Conservation (phyloP, 345 rosid species). For the Eucalyptus virginea region DNA sequence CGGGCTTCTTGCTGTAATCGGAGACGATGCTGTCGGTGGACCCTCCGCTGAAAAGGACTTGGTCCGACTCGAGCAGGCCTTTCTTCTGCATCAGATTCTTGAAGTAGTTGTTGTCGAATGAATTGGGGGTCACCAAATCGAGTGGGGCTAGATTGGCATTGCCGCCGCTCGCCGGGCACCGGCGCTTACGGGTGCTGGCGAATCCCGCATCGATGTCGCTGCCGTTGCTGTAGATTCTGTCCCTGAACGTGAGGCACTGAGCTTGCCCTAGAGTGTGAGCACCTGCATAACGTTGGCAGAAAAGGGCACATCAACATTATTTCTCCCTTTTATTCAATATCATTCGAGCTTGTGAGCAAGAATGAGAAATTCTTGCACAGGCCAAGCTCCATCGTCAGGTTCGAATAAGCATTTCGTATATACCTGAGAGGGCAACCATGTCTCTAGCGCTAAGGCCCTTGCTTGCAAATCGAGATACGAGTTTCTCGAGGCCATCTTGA, state of each 20-base stretch:
- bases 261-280: constrained; percentile 56
- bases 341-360: background rate
- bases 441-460: constrained; percentile 43
- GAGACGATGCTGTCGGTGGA: constrained; percentile 27
- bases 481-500: constrained; percentile 10
- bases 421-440: constrained; percentile 52
- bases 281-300: background rate
- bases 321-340: background rate
- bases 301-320: background rate
- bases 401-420: background rate
- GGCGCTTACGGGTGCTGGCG: constrained; percentile 21
- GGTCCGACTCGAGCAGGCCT: constrained; percentile 42
- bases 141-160: constrained; percentile 17
- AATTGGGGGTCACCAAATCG: constrained; percentile 39
- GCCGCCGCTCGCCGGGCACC: constrained; percentile 15
- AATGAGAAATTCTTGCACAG: background rate
- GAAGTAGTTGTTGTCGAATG: constrained; percentile 46
- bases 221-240: constrained; percentile 27
- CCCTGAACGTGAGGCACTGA: constrained; percentile 27
- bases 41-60: constrained; percentile 30
- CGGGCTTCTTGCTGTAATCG: constrained; percentile 22
- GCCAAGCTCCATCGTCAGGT: background rate
- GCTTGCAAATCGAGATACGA: constrained; percentile 14
- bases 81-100: constrained; percentile 35
- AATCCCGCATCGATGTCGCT: constrained; percentile 34